Base-by-base conservation (phyloP, 306 rosid species). In the Sophora flavescens region DNA sequence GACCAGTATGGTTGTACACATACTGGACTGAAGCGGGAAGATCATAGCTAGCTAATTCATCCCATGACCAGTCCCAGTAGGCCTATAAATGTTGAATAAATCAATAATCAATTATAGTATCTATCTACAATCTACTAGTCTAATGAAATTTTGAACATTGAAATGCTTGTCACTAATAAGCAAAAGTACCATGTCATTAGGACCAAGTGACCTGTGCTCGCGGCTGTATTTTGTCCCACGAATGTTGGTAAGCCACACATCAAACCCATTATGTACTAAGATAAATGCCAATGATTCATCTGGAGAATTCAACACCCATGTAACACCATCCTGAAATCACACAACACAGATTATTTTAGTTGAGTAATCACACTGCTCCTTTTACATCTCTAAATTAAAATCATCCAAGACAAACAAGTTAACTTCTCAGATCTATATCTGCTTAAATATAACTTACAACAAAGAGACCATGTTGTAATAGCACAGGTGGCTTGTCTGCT, bases 41-140 rank as follows among this genome's bases (percentile, higher is more conserved):
- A n/a, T n/a, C n/a, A n/a, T n/a, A n/a, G n/a, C n/a, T n/a, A n/a
- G n/a, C n/a, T n/a, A n/a, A n/a, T n/a, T n/a, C n/a, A n/a, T n/a
- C n/a, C n/a, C n/a, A n/a, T n/a, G n/a, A n/a, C n/a, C n/a, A n/a
- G 28, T 94, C 72, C 98, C 96, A 94, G 47, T 85, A 94, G 35
- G 75, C 84, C 98, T 93, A 83, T 6, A 70, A 48, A 50, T 17
- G 28, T 36, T 44, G 17, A 13, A 72, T 6, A 70, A 18, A 61
- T 12, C 12, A 52, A 8, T 57, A 17, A 51, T 67, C 35, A 12
- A 10, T 18, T 3, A 33, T 2, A 60, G 15, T 4, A 35, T 8
- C 32, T 5, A 58, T 26, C 33, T 53, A 38, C 32, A 3, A 58
- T 26, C 18, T 53, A 38, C 12, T 36, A 8, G 42, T 7, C 41